Conservation (phyloP, 306 rosid species). For the Heteromeles arbutifolia region DNA sequence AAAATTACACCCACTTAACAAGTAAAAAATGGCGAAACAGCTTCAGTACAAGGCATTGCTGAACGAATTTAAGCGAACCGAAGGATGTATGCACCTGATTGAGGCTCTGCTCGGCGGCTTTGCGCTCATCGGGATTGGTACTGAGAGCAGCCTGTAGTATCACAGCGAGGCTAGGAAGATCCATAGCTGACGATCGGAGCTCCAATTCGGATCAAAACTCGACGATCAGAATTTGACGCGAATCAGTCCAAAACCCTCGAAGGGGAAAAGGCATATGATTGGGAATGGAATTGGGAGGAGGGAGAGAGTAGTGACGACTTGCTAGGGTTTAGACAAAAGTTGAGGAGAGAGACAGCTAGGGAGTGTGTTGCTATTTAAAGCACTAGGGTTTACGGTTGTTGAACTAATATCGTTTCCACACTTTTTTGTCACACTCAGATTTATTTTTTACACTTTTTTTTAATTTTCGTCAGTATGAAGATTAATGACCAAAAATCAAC, state of each 20-base stretch:
- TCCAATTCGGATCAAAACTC: conserved; percentile 1
- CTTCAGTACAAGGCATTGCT: not conserved
- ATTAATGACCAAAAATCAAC: no score
- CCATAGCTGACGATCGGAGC: conserved; percentile 37
- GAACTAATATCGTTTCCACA: not conserved
- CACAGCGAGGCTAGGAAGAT: conserved; percentile 62
- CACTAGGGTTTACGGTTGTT: conserved; percentile 61
- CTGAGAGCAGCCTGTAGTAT: conserved; percentile 92
- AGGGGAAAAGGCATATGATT: not conserved
- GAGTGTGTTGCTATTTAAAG: conserved; percentile 42
- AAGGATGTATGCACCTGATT: conserved; percentile 49
- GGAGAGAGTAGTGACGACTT: not conserved
- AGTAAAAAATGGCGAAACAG: not conserved
- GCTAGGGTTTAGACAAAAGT: conserved; percentile 39
- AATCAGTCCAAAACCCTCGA: conserved; percentile 39
- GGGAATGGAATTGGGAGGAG: not conserved
- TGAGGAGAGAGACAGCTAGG: conserved; percentile 19
- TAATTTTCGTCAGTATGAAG: no score
- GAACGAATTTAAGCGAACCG: not conserved
- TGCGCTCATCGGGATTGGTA: conserved; percentile 82
- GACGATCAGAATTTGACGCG: conserved; percentile 16
- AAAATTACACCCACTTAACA: not conserved
- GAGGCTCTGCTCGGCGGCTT: conserved; percentile 86
- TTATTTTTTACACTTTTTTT: no score
- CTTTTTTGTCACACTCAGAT: no score